phyloP scores from a whole-genome alignment of 768 basidiomycete genomes.

The Galerina sulciceps region DNA sequence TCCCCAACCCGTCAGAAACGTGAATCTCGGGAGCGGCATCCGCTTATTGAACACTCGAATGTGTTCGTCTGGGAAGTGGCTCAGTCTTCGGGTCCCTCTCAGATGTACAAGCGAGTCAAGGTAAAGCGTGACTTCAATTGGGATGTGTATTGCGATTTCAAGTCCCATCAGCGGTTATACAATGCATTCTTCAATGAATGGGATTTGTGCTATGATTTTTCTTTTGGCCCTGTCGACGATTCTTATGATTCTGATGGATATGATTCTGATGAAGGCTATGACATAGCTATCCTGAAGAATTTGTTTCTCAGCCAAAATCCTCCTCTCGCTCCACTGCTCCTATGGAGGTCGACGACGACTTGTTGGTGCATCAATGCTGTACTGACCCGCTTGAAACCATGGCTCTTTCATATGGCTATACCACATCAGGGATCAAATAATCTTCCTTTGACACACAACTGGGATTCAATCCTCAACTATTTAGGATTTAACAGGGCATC shows the following conservation, averaged over 20 bases:
- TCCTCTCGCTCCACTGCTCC: too few species aligned
- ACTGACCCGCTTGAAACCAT: too few species aligned
- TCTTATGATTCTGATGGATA: background rate
- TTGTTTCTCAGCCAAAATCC: background rate
- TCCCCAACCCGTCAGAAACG: background rate
- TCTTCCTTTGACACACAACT: too few species aligned
- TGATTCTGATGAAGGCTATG: background rate
- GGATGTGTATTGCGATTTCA: background rate
- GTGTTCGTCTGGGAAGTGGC: constrained; percentile 7
- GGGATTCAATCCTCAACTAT: too few species aligned
- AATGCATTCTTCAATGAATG: constrained; percentile 14
- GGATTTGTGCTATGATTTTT: constrained; percentile 13
- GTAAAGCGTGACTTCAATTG: constrained; percentile 1
- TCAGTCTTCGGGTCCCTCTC: background rate
- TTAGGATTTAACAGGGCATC: too few species aligned
- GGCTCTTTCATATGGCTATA: background rate
- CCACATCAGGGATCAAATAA: background rate
- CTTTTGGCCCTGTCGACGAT: background rate
- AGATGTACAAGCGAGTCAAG: constrained; percentile 7
- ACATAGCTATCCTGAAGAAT: background rate
- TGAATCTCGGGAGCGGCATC: background rate
- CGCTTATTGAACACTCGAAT: background rate
- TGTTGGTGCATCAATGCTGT: too few species aligned
- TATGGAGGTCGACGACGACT: too few species aligned
- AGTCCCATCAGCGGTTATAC: background rate